Percentiles rank a stretch among this genome's conserved stretches.
Evolutionary conservation across 2,329 filamentous ascomycete species (phyloP).

Genomic region (Epichloe typhina): DNA sequence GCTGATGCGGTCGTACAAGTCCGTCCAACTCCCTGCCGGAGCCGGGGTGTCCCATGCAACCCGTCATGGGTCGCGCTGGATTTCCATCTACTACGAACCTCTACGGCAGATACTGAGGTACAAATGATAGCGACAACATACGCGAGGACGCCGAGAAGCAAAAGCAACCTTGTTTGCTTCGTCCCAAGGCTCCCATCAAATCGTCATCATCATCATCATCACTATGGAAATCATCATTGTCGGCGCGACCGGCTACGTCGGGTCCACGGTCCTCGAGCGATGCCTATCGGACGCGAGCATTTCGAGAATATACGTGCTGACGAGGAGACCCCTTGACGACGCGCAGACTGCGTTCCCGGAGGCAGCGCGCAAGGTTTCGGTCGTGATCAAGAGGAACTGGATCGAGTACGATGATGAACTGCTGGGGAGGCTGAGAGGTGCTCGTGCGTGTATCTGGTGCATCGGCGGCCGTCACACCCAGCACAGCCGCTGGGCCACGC

Average conservation of each 20-base stretch:
- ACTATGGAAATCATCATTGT: background rate
- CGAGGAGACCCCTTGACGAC: background rate
- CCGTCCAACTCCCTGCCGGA: no score
- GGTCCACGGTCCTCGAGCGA: background rate
- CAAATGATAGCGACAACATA: no score
- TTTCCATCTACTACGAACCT: no score
- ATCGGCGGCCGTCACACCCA: conserved; percentile 3
- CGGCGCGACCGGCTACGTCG: conserved; percentile 4
- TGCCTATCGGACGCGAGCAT: background rate
- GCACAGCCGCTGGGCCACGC: background rate
- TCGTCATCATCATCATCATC: no score
- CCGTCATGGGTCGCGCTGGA: no score
- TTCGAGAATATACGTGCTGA: background rate
- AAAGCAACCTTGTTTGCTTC: no score
- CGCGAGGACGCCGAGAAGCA: no score
- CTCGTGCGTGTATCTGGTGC: conserved; percentile 2
- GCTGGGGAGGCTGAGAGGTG: background rate
- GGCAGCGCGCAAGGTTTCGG: background rate
- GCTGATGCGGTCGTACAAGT: no score
- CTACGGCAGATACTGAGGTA: no score
- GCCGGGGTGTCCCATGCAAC: no score
- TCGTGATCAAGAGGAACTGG: background rate
- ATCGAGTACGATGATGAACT: background rate
- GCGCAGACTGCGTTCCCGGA: background rate
- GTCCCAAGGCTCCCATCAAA: no score